Conservation (phyloP, 352 stramenopile species). For the Globisporangium acanthophoron region DNA sequence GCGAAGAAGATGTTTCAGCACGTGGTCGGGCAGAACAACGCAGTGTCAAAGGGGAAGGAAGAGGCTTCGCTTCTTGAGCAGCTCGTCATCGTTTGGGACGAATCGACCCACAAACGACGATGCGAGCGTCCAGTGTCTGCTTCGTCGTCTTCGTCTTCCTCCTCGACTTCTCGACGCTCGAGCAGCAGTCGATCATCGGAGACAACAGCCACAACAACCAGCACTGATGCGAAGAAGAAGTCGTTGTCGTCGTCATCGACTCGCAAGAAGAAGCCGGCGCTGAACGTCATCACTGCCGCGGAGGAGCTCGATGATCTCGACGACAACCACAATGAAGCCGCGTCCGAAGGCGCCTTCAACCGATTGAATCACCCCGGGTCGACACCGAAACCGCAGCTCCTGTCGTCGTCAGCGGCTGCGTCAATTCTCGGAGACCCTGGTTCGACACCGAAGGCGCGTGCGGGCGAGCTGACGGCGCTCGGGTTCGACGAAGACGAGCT, state of each 20-base stretch:
- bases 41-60: conserved; percentile 10
- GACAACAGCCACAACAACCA: background rate
- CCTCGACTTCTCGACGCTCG: conserved; percentile 4
- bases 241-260: background rate
- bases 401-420: conserved; percentile 11
- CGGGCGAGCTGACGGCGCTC: conserved; percentile 34
- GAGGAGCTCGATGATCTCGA: conserved; percentile 10
- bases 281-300: conserved; percentile 35
- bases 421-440: conserved; percentile 48
- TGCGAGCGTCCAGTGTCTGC: conserved; percentile 1
- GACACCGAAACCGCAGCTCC: conserved; percentile 35
- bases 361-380: conserved; percentile 52
- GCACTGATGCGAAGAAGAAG: conserved; percentile 7
- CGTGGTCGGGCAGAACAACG: conserved; percentile 9
- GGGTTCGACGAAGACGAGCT: conserved; percentile 52
- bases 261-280: conserved; percentile 25
- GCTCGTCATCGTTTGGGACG: conserved; percentile 11
- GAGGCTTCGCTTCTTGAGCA: conserved; percentile 10
- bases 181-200: conserved; percentile 7
- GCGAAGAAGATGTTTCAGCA: conserved; percentile 11
- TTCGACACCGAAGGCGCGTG: conserved; percentile 49
- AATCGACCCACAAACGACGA: conserved; percentile 10
- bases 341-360: conserved; percentile 35
- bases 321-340: conserved; percentile 5
- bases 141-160: background rate